Conservation (phyloP, 352 stramenopile genomes). For the Globisporangium acanthophoron region DNA sequence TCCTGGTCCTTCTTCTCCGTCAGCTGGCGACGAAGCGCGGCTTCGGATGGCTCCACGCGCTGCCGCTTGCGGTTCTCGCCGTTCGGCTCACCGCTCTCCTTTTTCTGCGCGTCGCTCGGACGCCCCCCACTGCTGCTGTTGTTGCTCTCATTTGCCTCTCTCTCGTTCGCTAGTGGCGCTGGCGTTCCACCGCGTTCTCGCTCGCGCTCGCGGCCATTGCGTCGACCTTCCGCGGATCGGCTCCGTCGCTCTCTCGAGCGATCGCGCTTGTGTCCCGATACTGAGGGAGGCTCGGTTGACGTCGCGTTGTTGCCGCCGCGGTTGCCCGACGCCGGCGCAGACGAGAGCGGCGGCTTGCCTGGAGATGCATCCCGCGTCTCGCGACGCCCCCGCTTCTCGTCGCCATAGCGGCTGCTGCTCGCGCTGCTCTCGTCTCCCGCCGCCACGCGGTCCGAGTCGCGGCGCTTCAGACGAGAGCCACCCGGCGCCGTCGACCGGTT, state of each 20-base stretch:
- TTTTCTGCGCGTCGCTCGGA: constrained; percentile 8
- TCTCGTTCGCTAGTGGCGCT: constrained; percentile 19
- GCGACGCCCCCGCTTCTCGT: constrained; percentile 27
- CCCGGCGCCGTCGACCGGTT: constrained; percentile 1
- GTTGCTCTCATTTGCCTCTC: constrained; percentile 10
- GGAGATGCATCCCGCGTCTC: constrained; percentile 25
- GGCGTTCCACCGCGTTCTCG: constrained; percentile 6
- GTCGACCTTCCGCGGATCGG: constrained; percentile 30
- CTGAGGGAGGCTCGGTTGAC: constrained; percentile 1
- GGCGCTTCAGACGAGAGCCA: constrained; percentile 9
- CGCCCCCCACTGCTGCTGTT: constrained; percentile 15
- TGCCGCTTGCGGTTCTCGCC: constrained; percentile 43
- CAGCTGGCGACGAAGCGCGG: constrained; percentile 58
- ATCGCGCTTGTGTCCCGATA: constrained; percentile 23
- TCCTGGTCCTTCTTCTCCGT: constrained; percentile 65
- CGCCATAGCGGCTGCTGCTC: constrained; percentile 19
- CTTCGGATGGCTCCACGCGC: constrained; percentile 57
- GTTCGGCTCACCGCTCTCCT: constrained; percentile 16
- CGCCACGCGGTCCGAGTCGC: constrained; percentile 20
- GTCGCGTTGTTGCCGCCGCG: constrained; percentile 10
- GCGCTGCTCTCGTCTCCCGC: constrained; percentile 3
- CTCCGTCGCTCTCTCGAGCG: constrained; percentile 27
- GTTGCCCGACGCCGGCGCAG: neutral
- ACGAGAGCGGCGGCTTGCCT: constrained; percentile 9
- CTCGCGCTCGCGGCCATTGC: constrained; percentile 28